Evolutionary conservation across 139 green algal genomes (phyloP).

Genomic region (Asterochloris sp.): DNA sequence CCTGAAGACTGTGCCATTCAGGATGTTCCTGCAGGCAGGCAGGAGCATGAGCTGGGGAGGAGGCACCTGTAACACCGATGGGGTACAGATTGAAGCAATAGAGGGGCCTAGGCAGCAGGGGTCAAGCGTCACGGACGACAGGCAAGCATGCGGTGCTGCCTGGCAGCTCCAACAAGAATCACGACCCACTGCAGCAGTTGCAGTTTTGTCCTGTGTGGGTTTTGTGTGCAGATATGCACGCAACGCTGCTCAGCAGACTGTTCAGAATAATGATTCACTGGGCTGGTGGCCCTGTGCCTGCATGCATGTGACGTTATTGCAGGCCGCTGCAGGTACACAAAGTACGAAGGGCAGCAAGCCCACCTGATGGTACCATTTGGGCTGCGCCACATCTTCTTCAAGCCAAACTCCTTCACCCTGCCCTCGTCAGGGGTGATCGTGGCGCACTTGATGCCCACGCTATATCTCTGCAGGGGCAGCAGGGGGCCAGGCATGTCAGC

Average conservation of each 20-base stretch:
- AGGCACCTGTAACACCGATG: background rate
- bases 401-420: constrained; percentile 90
- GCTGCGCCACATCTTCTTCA: constrained; percentile 93
- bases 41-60: background rate
- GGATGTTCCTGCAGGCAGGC: constrained; percentile 52
- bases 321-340: no score
- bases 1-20: constrained; percentile 91
- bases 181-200: no score
- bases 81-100: background rate
- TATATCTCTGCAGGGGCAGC: constrained; percentile 54
- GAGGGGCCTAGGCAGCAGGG: background rate
- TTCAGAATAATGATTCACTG: background rate
- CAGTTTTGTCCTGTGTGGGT: no score
- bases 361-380: constrained; percentile 86
- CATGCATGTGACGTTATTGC: no score
- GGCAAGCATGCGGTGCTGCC: no score
- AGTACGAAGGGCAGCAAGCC: no score
- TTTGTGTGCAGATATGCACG: no score
- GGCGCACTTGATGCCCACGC: constrained; percentile 96
- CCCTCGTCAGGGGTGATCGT: constrained; percentile 97
- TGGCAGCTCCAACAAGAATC: no score
- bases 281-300: constrained; percentile 9
- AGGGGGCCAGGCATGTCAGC: background rate
- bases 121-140: background rate
- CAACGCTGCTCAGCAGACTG: background rate